Percentiles rank a stretch among this genome's conserved stretches.
Conservation (phyloP, 164 flowering plant species). For the Vitis rotundifolia region DNA sequence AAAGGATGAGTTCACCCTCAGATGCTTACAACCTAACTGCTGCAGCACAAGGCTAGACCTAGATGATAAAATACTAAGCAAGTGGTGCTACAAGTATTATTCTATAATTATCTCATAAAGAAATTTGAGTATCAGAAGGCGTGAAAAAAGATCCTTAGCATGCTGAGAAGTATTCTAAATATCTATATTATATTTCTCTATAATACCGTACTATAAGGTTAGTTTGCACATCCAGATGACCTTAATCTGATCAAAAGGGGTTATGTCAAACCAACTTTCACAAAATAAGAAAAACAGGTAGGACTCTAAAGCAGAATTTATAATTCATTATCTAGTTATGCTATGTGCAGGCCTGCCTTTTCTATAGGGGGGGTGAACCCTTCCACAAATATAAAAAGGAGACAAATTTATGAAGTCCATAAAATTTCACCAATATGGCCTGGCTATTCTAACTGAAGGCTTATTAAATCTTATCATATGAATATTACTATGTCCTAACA, state of each 20-base stretch:
- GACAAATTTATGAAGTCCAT: neutral
- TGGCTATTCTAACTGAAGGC: too few relatives aligned
- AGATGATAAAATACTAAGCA: slow-evolving; percentile 7
- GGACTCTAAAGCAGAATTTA: neutral
- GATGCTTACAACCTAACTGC: slow-evolving; percentile 32
- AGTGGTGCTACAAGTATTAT: neutral
- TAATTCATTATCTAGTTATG: neutral
- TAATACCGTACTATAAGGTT: neutral
- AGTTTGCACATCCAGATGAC: neutral
- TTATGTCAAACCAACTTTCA: slow-evolving; percentile 11
- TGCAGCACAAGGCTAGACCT: slow-evolving; percentile 12
- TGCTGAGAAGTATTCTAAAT: slow-evolving; percentile 1
- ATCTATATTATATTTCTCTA: neutral
- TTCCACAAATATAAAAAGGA: neutral
- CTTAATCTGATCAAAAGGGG: slow-evolving; percentile 5
- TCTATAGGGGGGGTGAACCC: neutral
- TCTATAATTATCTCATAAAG: neutral
- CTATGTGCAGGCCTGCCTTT: neutral
- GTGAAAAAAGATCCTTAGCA: neutral
- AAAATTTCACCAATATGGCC: neutral
- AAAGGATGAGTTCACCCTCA: slow-evolving; percentile 16
- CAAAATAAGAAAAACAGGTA: neutral
- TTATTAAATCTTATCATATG: too few relatives aligned
- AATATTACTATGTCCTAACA: too few relatives aligned
- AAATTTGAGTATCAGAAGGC: neutral